Percentiles rank a stretch among this genome's conserved stretches.
Conservation (phyloP, 331 rosid species). For the Malus hybrid region DNA sequence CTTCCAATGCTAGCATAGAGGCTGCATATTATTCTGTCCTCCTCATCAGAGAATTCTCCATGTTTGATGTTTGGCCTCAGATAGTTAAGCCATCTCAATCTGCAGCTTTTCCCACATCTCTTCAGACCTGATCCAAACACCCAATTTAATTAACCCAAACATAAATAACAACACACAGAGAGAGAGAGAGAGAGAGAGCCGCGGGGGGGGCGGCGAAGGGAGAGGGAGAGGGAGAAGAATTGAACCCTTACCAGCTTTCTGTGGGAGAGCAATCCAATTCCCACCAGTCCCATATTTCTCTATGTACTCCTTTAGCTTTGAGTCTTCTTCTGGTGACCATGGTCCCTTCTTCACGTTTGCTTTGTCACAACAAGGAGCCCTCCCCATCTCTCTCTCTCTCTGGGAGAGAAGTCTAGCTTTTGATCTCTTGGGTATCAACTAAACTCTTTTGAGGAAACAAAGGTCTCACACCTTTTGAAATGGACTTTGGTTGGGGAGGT, state of each 20-base stretch:
- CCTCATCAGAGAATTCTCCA: slow-evolving; percentile 88
- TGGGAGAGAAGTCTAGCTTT: not conserved
- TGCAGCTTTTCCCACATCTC: slow-evolving; percentile 95
- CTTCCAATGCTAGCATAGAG: slow-evolving; percentile 87
- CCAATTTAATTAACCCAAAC: not conserved
- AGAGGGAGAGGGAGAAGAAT: not conserved
- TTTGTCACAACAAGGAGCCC: slow-evolving; percentile 98
- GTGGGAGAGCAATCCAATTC: slow-evolving; percentile 97
- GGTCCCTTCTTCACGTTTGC: slow-evolving; percentile 95
- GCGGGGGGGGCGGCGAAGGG: too few species aligned
- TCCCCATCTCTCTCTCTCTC: slow-evolving; percentile 57
- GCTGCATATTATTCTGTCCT: slow-evolving; percentile 75
- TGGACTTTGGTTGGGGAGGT: slow-evolving; percentile 17
- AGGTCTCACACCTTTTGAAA: slow-evolving; percentile 29
- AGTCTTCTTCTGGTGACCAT: slow-evolving; percentile 96
- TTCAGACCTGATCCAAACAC: slow-evolving; percentile 44
- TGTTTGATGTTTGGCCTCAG: slow-evolving; percentile 92
- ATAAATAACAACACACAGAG: not conserved
- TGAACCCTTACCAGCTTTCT: slow-evolving; percentile 62
- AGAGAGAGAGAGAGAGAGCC: not conserved
- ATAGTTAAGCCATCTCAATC: slow-evolving; percentile 96
- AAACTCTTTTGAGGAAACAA: slow-evolving; percentile 20
- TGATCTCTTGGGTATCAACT: slow-evolving; percentile 6
- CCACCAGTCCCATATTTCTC: slow-evolving; percentile 81
- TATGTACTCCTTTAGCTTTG: slow-evolving; percentile 71